phyloP scores from a whole-genome alignment of 768 basidiomycete genomes.

The Mrakia hoshinonis region DNA sequence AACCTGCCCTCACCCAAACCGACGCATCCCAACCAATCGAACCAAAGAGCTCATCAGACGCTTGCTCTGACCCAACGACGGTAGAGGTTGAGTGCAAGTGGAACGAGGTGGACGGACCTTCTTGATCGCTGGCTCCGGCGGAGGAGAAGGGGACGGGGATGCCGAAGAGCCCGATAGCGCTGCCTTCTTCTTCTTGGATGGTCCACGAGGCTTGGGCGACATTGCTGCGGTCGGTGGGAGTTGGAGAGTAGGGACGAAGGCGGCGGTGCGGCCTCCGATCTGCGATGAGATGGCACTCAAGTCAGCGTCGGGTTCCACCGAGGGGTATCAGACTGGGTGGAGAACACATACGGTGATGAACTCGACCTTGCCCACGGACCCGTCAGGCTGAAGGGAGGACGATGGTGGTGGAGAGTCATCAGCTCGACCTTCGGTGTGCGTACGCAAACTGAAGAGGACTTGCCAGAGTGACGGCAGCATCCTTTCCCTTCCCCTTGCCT shows the following conservation, averaged over 20 bases:
- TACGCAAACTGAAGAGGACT: not conserved
- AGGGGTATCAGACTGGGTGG: not conserved
- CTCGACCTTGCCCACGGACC: not conserved
- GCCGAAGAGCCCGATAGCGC: not conserved
- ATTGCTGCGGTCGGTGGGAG: not conserved
- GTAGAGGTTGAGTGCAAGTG: not conserved
- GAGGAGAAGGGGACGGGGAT: not conserved
- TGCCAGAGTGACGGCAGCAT: not conserved
- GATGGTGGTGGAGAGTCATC: not conserved
- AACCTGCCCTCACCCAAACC: no score
- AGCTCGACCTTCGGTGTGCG: not conserved
- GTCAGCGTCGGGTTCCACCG: no score
- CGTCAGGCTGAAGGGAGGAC: not conserved
- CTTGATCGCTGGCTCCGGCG: not conserved
- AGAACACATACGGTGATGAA: conserved; percentile 15
- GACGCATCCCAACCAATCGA: not conserved
- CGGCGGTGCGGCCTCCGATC: conserved; percentile 21
- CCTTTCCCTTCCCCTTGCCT: conserved; percentile 16
- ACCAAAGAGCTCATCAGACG: not conserved
- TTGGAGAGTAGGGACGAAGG: conserved; percentile 19
- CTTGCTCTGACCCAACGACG: not conserved
- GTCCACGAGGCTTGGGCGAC: not conserved
- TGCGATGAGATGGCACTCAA: not conserved
- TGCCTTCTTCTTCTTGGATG: not conserved
- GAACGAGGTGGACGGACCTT: not conserved